Percentiles rank a stretch among this genome's conserved stretches.
phyloP scores from a whole-genome alignment of 2,329 filamentous ascomycete genomes.

The Grosmannia huntii region DNA sequence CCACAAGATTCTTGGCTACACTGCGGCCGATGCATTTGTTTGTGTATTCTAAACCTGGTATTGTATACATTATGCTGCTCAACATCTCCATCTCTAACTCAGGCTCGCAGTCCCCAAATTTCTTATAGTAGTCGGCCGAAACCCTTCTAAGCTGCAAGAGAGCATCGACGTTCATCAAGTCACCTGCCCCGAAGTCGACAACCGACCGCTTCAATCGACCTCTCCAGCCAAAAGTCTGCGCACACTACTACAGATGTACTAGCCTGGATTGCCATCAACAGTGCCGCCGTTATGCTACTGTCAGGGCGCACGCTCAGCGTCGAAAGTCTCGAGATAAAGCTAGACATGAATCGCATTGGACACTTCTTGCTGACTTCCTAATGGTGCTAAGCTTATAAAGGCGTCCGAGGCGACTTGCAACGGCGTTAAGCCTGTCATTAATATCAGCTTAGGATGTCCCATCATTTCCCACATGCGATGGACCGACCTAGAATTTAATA shows the following conservation, averaged over 20 bases:
- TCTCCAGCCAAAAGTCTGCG: slow-evolving; percentile 23
- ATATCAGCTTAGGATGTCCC: slow-evolving; percentile 23
- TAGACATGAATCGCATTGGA: slow-evolving; percentile 35
- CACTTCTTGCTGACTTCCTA: slow-evolving; percentile 35
- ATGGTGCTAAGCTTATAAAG: slow-evolving; percentile 27
- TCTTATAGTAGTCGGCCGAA: slow-evolving; percentile 8
- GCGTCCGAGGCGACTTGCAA: slow-evolving; percentile 12
- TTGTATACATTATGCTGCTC: background rate
- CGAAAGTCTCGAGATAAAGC: slow-evolving; percentile 29
- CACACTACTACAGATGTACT: slow-evolving; percentile 20
- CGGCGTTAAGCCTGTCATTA: slow-evolving; percentile 25
- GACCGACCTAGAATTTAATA: slow-evolving; percentile 26
- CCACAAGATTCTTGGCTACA: slow-evolving; percentile 18
- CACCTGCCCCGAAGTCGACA: slow-evolving; percentile 13
- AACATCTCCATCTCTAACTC: background rate
- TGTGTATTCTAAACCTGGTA: background rate
- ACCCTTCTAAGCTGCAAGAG: slow-evolving; percentile 15
- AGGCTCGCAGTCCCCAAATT: slow-evolving; percentile 3
- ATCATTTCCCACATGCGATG: slow-evolving; percentile 22
- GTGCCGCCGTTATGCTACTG: slow-evolving; percentile 25
- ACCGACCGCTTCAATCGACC: slow-evolving; percentile 23
- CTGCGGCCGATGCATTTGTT: slow-evolving; percentile 19
- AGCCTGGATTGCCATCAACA: slow-evolving; percentile 27
- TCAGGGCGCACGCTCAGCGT: slow-evolving; percentile 22
- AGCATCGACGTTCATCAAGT: slow-evolving; percentile 20